These are phyloP conservation scores for Auxenochlorella pyrenoidosa DNA, from an alignment of 139 green algal species.

Conservation along the genomic window DNA sequence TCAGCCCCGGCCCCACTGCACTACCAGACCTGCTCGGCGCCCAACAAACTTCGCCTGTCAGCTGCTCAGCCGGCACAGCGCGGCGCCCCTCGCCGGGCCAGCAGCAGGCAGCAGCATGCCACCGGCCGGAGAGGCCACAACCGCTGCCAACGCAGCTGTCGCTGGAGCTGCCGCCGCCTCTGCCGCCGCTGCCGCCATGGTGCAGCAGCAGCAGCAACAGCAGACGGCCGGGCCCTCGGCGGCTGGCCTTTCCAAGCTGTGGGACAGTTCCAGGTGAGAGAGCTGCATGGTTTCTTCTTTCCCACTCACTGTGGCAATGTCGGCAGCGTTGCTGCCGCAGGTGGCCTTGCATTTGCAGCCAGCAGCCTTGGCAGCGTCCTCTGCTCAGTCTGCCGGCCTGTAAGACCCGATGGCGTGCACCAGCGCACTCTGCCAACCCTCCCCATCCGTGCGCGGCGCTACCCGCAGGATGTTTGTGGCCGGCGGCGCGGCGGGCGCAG, in stretches of 20 bases:
- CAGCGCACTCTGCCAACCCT: neutral
- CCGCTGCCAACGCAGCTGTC: neutral
- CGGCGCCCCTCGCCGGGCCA: neutral
- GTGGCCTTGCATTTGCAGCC: neutral
- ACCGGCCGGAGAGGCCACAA: neutral
- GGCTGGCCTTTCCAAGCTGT: neutral
- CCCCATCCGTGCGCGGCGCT: neutral
- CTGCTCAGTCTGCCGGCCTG: no score
- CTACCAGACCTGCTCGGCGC: no score
- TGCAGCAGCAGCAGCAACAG: conserved; percentile 27
- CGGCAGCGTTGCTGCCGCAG: neutral
- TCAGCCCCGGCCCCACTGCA: no score
- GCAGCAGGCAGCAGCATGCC: neutral
- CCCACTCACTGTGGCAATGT: neutral
- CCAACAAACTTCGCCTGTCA: no score
- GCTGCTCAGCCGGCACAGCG: neutral
- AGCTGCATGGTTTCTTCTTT: neutral
- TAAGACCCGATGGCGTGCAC: neutral
- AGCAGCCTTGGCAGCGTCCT: no score
- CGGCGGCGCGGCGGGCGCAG: conserved; percentile 75
- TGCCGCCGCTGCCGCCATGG: conserved; percentile 20
- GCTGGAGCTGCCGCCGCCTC: neutral
- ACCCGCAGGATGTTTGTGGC: conserved; percentile 60
- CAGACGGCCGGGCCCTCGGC: neutral
- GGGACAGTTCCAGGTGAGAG: conserved; percentile 28